A percentile compares a stretch with the other conserved stretches of the same genome.
Conservation (phyloP, 2,329 filamentous ascomycete genomes). For the Fusarium torulosum region DNA sequence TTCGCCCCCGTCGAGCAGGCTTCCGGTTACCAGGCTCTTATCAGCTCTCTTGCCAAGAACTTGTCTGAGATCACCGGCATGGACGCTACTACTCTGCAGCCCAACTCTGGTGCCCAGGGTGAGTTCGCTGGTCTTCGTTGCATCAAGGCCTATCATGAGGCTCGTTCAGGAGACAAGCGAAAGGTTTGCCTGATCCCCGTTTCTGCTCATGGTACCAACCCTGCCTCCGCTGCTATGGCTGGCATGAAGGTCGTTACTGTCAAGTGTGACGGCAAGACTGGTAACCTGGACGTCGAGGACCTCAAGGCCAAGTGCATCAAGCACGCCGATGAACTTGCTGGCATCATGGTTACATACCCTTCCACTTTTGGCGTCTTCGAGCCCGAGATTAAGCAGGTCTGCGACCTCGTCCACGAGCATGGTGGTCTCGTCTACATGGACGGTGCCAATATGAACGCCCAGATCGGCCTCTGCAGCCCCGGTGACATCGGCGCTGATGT, state of each 20-base stretch:
- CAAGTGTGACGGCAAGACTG: slow-evolving; percentile 88
- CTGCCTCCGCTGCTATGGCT: slow-evolving; percentile 93
- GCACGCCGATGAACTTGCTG: slow-evolving; percentile 85
- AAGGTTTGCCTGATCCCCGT: slow-evolving; percentile 95
- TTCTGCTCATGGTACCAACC: slow-evolving; percentile 96
- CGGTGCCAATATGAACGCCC: slow-evolving; percentile 97
- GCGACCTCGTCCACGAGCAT: slow-evolving; percentile 84
- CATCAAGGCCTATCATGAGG: slow-evolving; percentile 86
- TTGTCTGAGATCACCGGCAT: slow-evolving; percentile 89
- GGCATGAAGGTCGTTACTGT: slow-evolving; percentile 94
- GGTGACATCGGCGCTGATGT: slow-evolving; percentile 98
- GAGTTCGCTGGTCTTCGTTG: slow-evolving; percentile 92
- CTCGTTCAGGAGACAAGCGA: slow-evolving; percentile 69
- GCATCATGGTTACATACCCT: slow-evolving; percentile 97
- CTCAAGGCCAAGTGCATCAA: slow-evolving; percentile 92
- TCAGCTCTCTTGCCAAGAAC: slow-evolving; percentile 79
- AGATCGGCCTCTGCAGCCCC: slow-evolving; percentile 93
- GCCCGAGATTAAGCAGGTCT: slow-evolving; percentile 87
- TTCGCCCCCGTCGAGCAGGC: slow-evolving; percentile 76
- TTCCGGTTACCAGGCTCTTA: slow-evolving; percentile 77
- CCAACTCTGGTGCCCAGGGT: slow-evolving; percentile 95
- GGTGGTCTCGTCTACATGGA: slow-evolving; percentile 99
- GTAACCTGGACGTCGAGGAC: slow-evolving; percentile 89
- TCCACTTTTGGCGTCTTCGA: slow-evolving; percentile 96
- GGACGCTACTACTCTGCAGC: slow-evolving; percentile 87